phyloP scores from a whole-genome alignment of 805 yeast species.

The Zygotorulaspora danielsina region DNA sequence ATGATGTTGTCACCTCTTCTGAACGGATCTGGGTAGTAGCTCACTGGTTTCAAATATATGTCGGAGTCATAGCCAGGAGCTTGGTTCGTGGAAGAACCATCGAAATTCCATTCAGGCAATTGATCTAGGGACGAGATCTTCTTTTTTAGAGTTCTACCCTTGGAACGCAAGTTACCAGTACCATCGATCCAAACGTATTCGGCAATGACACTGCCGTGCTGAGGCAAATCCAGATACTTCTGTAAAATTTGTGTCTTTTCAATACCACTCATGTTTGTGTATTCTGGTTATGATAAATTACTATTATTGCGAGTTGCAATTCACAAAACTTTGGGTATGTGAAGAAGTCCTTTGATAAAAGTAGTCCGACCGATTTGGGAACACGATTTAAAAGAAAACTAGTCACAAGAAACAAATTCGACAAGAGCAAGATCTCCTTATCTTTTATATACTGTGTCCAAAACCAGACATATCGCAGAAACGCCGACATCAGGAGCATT shows the following conservation, averaged over 20 bases:
- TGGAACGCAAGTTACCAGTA: slow-evolving; percentile 84
- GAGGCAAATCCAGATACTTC: slow-evolving; percentile 80
- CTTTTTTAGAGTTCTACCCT: slow-evolving; percentile 80
- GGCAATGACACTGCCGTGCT: slow-evolving; percentile 82
- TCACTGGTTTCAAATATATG: slow-evolving; percentile 90
- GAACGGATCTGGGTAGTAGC: slow-evolving; percentile 93
- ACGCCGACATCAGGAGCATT: no score
- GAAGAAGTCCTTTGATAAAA: background rate
- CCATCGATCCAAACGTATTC: slow-evolving; percentile 99
- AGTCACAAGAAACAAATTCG: background rate
- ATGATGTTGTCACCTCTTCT: slow-evolving; percentile 96
- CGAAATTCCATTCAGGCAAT: slow-evolving; percentile 98
- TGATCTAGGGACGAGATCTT: slow-evolving; percentile 71
- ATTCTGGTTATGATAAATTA: background rate
- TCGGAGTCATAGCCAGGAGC: slow-evolving; percentile 98
- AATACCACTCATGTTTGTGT: slow-evolving; percentile 19
- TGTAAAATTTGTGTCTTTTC: slow-evolving; percentile 73
- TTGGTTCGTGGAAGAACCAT: slow-evolving; percentile 97
- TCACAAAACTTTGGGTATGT: background rate
- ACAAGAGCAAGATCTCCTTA: slow-evolving; percentile 2
- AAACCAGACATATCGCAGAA: background rate
- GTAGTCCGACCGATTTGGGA: background rate
- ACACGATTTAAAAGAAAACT: background rate
- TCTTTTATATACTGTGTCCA: background rate
- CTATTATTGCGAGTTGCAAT: background rate